Evolutionary conservation across 352 stramenopile genomes (phyloP), one percentile per base, ranked within the genome.

Genomic region (Aphanomyces stellatus): DNA sequence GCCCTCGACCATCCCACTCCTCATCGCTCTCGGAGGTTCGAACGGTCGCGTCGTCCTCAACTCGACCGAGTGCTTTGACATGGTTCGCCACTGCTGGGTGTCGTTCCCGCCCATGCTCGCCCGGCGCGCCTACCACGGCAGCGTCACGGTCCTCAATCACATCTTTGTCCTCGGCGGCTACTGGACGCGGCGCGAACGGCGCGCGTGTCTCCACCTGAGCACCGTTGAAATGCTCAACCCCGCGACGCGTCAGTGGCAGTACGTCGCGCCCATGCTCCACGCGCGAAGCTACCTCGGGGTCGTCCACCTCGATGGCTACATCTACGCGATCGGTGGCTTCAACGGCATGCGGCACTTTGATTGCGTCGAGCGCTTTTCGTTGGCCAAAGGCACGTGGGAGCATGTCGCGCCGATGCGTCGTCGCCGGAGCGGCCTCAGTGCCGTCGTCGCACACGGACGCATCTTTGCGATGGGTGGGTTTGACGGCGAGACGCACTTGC

Each of bases 11-110:
- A 40, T 57, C 2, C 80, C 82, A 13, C 81, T 79, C 11, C 79
- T 88, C 62, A 87, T 90, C 55, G 82, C 75, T 2, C 78, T 90
- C 31, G 82, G 82, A n/a, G 82, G 82, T 0, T 87, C 88, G 35
- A 88, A 88, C 51, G 82, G 79, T 0, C 76, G 79, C 3, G 78
- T 71, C 1, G 77, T 80, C 25, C 61, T 89, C 13, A 77, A 80
- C 27, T 76, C 75, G 1, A 75, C 88, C 27, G 82, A 91, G 63
- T 86, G 82, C 49, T 64, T 91, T 5, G 82, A 91, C 48, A 87
- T 88, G 51, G 76, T 88, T 46, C 65, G 70, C 19, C 74, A 77
- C 24, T 72, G 85, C 60, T 91, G 82, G 82, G 80, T 78, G 27
- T 30, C 71, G 4, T 81, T 75, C 10, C 74, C 76, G 0, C 72